Evolutionary conservation across 1,284 basidiomycete genomes (phyloP), one percentile per base, ranked within the genome.

Genomic region (Serendipita sp.): DNA sequence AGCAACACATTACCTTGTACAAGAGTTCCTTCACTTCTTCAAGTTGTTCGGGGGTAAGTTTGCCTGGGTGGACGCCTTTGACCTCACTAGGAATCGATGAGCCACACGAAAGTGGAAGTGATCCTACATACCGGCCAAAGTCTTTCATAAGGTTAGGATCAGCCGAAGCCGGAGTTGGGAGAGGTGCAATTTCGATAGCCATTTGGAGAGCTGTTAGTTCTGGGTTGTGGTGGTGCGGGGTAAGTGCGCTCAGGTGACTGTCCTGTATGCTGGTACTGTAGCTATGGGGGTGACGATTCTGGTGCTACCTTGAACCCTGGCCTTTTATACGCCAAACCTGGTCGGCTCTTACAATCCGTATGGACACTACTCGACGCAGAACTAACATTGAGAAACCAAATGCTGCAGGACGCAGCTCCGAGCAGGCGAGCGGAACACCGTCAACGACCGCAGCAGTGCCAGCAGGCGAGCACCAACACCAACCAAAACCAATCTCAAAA

Each of bases 161-260:
- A 12, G 82, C 84, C 43, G 81, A 78, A 15, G 78, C 71, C 32
- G 87, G 83, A 2, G 83, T 73, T 3, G 83, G 78, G 8, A 87
- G 73, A 64, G 84, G 78, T 43, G 72, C 55, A 50, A 83, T 71
- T 73, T 82, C 74, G 66, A 85, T 79, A 45, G 79, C 73, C 83
- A 85, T 85, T 64, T 62, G 66, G 62, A 34, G 38, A 38, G 38
- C 38, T 38, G 38, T 38, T 5, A 12, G 38, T 12, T 38, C 5
- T 38, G 12, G 38, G 38, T 38, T 12, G 38, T 38, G 12, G 38
- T 38, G 38, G 38, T 38, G 38, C 2, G 38, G 55, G 55, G 45
- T 44, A 43, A 60, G 47, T 8, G 6, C 30, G 62, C 15, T 22
- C 29, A 60, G 44, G 26, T 35, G 61, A 26, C 10, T 22, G 47